Base-by-base conservation (phyloP, 1,284 basidiomycete genomes). In the Ceratobasidium sp. region DNA sequence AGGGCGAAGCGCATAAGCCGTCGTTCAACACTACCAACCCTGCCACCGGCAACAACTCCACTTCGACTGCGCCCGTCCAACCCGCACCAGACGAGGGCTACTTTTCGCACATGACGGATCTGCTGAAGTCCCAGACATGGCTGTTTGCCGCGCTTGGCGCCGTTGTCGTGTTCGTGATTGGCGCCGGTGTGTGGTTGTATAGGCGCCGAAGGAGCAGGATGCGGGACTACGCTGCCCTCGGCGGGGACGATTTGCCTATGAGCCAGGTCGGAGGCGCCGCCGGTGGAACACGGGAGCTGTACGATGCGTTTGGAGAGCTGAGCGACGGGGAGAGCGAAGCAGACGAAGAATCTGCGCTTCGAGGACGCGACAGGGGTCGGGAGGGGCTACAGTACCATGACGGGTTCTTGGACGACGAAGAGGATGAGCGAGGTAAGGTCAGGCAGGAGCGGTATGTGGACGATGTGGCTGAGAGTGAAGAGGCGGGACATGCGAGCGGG, bases 221-320 rank as follows among this genome's bases (percentile, higher is more conserved):
- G 56, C 84, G 87, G 15, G 98, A 98, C 83, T 88, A 89, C 52
- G 90, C 91, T 15, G 86, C 98, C 9, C 89, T 87, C 10, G 85
- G 82, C 0, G 90, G 89, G 44, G 94, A 94, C 61, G 94, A 94
- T 73, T 86, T 96, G 66, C 89, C 90, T 3, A 93, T 97, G 93
- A 88, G 88, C 66, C 84, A 91, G 2, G 83, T 96, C n/a, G 83
- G 83, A 52, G 80, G 82, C 82, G 80, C 78, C 33, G 80, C 86
- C 69, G 84, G 87, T 38, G 80, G 89, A 23, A 92, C 93, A 56
- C 94, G 93, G 86, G 96, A 97, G 84, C 83, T 97, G 77, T 97
- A 97, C 82, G 96, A 97, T 84, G 95, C 96, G 17, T 97, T 97
- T 85, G 95, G 95, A 26, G 94, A 96, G 83, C 88, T 91, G 44